Evolutionary conservation across 2,329 filamentous ascomycete genomes (phyloP).

Genomic region (Davidsoniella neocaledoniae): DNA sequence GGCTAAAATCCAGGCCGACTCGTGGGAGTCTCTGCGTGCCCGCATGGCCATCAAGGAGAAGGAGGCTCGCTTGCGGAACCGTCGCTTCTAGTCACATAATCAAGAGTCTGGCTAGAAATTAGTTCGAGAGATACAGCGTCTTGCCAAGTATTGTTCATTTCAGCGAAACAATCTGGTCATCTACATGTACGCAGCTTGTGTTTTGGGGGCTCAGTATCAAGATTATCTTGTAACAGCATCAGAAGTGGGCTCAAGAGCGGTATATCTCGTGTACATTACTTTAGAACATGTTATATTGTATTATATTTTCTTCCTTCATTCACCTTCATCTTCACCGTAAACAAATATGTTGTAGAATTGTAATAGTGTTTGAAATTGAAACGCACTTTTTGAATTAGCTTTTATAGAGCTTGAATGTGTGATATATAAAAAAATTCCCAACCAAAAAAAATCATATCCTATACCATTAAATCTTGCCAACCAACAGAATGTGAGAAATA

Average conservation of each 20-base stretch:
- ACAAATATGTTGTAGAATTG: not conserved
- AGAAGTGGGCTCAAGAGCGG: not conserved
- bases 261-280: constrained; percentile 12
- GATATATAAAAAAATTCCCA: not conserved
- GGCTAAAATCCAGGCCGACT: constrained; percentile 17
- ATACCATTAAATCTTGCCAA: not conserved
- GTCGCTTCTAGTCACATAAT: constrained; percentile 4
- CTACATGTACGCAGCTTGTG: no score
- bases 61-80: constrained; percentile 19
- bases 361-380: not conserved
- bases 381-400: not conserved
- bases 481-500: not conserved
- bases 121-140: not conserved
- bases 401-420: not conserved
- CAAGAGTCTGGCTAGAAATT: not conserved
- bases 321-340: not conserved
- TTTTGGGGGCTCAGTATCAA: no score
- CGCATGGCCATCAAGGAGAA: constrained; percentile 23
- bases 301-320: constrained; percentile 6
- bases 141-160: no score
- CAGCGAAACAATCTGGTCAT: no score
- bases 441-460: not conserved
- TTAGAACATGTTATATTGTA: constrained; percentile 12
- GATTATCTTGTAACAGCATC: not conserved
- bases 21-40: constrained; percentile 18